Percentiles rank a stretch among this genome's conserved stretches.
These are phyloP conservation scores for Scedosporium dehoogii DNA, from an alignment of 2,329 filamentous ascomycete species.

Conservation along the genomic window DNA sequence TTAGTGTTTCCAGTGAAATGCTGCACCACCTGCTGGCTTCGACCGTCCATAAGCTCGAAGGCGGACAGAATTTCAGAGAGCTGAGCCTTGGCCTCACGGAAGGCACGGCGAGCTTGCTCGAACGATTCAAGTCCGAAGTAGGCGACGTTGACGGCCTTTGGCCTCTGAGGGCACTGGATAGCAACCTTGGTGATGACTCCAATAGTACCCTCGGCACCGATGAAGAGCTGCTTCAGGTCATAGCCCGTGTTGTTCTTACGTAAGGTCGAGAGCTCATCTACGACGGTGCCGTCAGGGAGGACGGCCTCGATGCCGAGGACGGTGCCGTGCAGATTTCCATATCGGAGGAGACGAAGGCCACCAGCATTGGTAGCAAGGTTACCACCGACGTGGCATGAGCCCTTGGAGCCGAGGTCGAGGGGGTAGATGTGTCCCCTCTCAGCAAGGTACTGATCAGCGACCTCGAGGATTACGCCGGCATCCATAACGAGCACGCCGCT, in stretches of 20 bases:
- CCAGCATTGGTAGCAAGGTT: conserved; percentile 96
- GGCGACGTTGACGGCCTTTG: conserved; percentile 84
- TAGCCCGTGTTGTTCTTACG: conserved; percentile 99
- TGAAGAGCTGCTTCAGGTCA: conserved; percentile 93
- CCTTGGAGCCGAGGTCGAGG: conserved; percentile 93
- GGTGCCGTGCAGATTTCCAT: conserved; percentile 88
- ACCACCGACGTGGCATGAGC: conserved; percentile 90
- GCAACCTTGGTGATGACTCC: conserved; percentile 88
- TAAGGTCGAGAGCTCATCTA: conserved; percentile 78
- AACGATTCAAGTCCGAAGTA: conserved; percentile 88
- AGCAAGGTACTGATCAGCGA: conserved; percentile 75
- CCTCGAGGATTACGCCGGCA: conserved; percentile 83
- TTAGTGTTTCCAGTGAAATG: conserved; percentile 65
- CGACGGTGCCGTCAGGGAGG: conserved; percentile 81
- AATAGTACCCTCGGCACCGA: conserved; percentile 89
- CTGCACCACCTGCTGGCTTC: conserved; percentile 69
- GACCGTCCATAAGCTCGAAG: conserved; percentile 92
- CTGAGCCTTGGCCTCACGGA: conserved; percentile 79
- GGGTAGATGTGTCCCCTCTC: conserved; percentile 85
- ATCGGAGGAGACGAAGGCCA: conserved; percentile 77
- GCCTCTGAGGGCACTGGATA: conserved; percentile 79
- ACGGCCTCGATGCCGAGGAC: conserved; percentile 91
- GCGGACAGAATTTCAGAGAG: conserved; percentile 93
- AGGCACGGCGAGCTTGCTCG: conserved; percentile 78
- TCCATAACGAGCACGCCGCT: conserved; percentile 86